phyloP scores from a whole-genome alignment of 306 rosid species.

The Aeschynomene evenia region DNA sequence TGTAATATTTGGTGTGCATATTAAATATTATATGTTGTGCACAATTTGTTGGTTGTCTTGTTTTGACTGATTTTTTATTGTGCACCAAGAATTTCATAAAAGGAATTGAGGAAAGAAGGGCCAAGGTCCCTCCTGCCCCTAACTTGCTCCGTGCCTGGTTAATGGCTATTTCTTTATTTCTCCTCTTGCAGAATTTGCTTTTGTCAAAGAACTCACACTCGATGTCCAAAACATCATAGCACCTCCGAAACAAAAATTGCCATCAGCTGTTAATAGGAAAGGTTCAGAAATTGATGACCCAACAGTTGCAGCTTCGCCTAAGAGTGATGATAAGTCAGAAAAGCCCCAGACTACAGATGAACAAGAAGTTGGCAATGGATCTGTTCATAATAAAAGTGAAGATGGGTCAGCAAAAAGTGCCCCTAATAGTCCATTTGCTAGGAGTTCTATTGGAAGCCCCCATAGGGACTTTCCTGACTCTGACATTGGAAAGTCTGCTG shows the following conservation, averaged over 20 bases:
- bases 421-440: slow-evolving; percentile 73
- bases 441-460: slow-evolving; percentile 74
- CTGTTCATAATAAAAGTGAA: slow-evolving; percentile 58
- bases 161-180: slow-evolving; percentile 21
- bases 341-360: slow-evolving; percentile 53
- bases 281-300: slow-evolving; percentile 48
- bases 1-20: no score
- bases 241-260: slow-evolving; percentile 68
- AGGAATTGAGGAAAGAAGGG: no score
- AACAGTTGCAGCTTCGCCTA: slow-evolving; percentile 46
- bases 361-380: slow-evolving; percentile 67
- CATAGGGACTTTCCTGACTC: slow-evolving; percentile 55
- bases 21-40: no score
- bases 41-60: no score
- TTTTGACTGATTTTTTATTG: no score
- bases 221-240: slow-evolving; percentile 75
- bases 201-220: slow-evolving; percentile 86
- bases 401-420: slow-evolving; percentile 62
- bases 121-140: no score
- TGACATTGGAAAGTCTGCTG: slow-evolving; percentile 51
- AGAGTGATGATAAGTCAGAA: slow-evolving; percentile 54
- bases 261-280: slow-evolving; percentile 34
- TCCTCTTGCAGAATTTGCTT: slow-evolving; percentile 66
- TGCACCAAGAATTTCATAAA: no score
- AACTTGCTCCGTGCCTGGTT: no score